Percentiles rank a stretch among this genome's conserved stretches.
Conservation (phyloP, 305 asterid species). For the Fraxinus angustifolia region DNA sequence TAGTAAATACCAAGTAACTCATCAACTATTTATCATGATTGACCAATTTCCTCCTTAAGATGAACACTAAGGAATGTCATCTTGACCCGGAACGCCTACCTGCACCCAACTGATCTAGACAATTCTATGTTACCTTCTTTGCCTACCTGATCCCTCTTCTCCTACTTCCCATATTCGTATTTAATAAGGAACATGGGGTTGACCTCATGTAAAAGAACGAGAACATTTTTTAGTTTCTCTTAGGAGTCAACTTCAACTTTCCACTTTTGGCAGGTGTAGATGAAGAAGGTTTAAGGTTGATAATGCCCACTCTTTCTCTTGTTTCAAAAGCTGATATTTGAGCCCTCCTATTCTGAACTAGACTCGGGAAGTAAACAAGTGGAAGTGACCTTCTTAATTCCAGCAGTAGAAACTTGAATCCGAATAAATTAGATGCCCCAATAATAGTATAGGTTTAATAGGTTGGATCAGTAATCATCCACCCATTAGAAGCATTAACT, state of each 20-base stretch:
- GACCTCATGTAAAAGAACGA: neutral
- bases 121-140: neutral
- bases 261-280: conserved; percentile 2
- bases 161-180: neutral
- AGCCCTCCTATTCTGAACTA: neutral
- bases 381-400: neutral
- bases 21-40: neutral
- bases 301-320: neutral
- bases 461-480: neutral
- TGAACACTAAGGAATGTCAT: neutral
- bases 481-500: neutral
- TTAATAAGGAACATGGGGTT: neutral
- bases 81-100: neutral
- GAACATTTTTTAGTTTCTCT: neutral
- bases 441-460: neutral
- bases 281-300: neutral
- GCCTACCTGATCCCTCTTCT: neutral
- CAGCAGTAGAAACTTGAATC: conserved; percentile 7
- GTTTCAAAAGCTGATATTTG: neutral
- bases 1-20: neutral
- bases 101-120: neutral
- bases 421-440: neutral
- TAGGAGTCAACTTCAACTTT: neutral
- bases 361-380: neutral
- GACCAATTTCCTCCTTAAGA: neutral